Evolutionary conservation across 1,139 yeast genomes (phyloP).

Genomic region (Suhomyces taliae): DNA sequence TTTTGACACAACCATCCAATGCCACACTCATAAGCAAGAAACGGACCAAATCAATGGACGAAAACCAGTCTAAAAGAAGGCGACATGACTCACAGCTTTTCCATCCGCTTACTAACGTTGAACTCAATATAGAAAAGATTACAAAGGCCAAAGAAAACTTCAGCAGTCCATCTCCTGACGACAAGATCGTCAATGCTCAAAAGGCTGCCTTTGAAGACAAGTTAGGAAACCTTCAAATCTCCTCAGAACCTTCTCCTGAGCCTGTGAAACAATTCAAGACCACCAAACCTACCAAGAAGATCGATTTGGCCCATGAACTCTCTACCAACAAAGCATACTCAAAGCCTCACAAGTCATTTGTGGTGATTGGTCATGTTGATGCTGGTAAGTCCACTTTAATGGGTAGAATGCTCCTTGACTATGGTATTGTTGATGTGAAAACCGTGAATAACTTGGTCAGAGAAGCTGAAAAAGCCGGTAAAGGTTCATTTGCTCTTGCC

Average conservation of each 20-base stretch:
- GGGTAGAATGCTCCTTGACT: slow-evolving; percentile 83
- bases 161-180: slow-evolving; percentile 80
- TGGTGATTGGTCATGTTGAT: slow-evolving; percentile 95
- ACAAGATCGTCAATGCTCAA: slow-evolving; percentile 64
- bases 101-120: slow-evolving; percentile 43
- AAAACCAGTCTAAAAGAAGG: slow-evolving; percentile 26
- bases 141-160: slow-evolving; percentile 58
- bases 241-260: slow-evolving; percentile 8
- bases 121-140: slow-evolving; percentile 45
- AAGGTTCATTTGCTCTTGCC: slow-evolving; percentile 91
- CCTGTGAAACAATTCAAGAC: slow-evolving; percentile 20
- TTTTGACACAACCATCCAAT: slow-evolving; percentile 12
- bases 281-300: slow-evolving; percentile 44
- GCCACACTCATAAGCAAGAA: slow-evolving; percentile 4
- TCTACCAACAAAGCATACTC: slow-evolving; percentile 29
- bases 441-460: slow-evolving; percentile 73
- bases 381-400: slow-evolving; percentile 96
- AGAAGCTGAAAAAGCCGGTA: slow-evolving; percentile 82
- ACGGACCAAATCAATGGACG: slow-evolving; percentile 9
- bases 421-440: slow-evolving; percentile 76
- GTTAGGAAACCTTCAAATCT: slow-evolving; percentile 30
- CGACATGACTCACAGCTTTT: slow-evolving; percentile 24
- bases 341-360: slow-evolving; percentile 74
- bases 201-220: slow-evolving; percentile 47
- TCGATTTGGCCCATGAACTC: slow-evolving; percentile 43